Evolutionary conservation across 345 rosid species (phyloP).

Genomic region (Hypericum perforatum): DNA sequence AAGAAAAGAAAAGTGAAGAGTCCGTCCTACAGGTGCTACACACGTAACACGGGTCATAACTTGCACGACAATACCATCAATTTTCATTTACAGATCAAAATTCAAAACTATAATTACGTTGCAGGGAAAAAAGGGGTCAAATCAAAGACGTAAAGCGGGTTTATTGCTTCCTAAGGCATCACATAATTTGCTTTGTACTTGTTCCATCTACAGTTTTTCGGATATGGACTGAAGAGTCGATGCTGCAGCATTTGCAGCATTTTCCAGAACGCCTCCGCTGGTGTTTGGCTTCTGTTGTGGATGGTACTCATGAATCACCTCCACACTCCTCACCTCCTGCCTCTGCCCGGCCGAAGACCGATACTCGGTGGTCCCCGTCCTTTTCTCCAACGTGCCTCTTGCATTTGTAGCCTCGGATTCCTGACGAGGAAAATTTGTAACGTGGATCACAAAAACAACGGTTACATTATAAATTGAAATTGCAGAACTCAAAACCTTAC

Average conservation of each 20-base stretch:
- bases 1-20: no score
- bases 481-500: constrained; percentile 6
- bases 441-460: background rate
- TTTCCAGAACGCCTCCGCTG: constrained; percentile 48
- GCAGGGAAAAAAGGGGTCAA: no score
- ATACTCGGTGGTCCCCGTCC: constrained; percentile 33
- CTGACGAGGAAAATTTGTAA: constrained; percentile 8
- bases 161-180: no score
- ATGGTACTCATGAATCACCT: constrained; percentile 37
- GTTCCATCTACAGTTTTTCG: no score
- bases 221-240: constrained; percentile 32
- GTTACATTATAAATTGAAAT: background rate
- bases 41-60: no score
- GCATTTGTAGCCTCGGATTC: constrained; percentile 16
- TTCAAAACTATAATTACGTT: no score
- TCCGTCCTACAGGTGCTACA: no score
- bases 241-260: constrained; percentile 52
- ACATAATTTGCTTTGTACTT: no score
- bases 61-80: no score
- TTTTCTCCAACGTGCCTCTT: constrained; percentile 27
- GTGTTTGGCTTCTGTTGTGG: constrained; percentile 21
- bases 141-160: no score
- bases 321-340: constrained; percentile 33
- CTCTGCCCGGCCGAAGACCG: constrained; percentile 44
- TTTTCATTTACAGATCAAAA: no score